A percentile compares a stretch with the other conserved stretches of the same genome.
Conservation (phyloP, 768 basidiomycete genomes). For the Termitomyces sp. region DNA sequence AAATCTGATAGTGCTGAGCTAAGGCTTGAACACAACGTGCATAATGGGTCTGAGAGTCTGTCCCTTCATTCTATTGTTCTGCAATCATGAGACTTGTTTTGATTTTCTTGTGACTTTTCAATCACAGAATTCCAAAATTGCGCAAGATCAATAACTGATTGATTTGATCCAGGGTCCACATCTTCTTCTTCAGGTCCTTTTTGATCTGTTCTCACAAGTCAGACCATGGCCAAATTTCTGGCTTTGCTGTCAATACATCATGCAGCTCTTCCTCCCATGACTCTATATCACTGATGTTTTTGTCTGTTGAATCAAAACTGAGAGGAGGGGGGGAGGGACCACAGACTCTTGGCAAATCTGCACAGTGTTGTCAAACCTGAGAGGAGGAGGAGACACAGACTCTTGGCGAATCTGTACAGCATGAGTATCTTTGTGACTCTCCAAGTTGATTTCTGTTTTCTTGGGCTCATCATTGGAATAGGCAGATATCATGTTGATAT, state of each 20-base stretch:
- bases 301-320: not conserved
- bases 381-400: not conserved
- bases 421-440: not conserved
- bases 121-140: not conserved
- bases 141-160: not conserved
- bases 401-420: not conserved
- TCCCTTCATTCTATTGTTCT: not conserved
- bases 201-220: not conserved
- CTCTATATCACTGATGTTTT: not conserved
- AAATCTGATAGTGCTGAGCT: not conserved
- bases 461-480: not conserved
- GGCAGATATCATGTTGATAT: not conserved
- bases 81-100: not conserved
- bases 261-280: not conserved
- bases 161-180: not conserved
- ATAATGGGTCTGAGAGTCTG: not conserved
- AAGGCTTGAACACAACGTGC: not conserved
- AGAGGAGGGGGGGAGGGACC: too few species aligned
- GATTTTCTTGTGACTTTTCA: not conserved
- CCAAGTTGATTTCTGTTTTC: not conserved
- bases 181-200: not conserved
- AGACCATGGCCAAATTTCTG: not conserved
- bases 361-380: not conserved
- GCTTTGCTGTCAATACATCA: not conserved
- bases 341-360: not conserved